Evolutionary conservation across 2,329 filamentous ascomycete species (phyloP), one percentile per base, ranked within the genome.

Genomic region (Metarhizium robertsii): DNA sequence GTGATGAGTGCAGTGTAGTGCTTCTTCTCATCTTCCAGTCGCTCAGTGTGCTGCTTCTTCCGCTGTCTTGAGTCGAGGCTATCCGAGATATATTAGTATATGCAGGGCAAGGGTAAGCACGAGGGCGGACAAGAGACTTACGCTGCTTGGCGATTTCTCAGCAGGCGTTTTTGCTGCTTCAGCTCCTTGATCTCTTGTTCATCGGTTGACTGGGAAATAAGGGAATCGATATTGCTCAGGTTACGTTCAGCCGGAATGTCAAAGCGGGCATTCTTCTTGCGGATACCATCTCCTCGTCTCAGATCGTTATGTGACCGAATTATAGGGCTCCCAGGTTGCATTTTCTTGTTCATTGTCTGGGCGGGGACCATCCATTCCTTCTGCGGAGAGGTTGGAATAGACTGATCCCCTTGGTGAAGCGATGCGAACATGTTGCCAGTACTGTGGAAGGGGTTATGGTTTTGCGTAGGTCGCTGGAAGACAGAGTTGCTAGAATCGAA

Each of bases 251-350:
- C 85, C 10, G 94, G 94, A 62, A 99, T 99, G 67, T 97, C 92
- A 72, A 97, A 96, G 62, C 92, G 88, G 61, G 92, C 91, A 67
- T 97, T 99, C 87, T 97, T 97, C 85, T 99, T 99, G 66, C 94
- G 84, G 71, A 97, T 95, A 59, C 94, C 90, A 64, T 95, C 91
- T 55, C 90, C 85, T 63, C 89, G 82, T 59, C 84, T 80, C 70
- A 89, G 77, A 55, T 92, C 86, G 59, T 91, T 90, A 74, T 88
- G 87, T 63, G 81, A 87, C 67, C 84, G 83, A 71, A 87, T 81
- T 55, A 81, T 77, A 32, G 88, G 83, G 71, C 83, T 92, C 67
- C 81, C 81, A 46, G 84, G 80, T 38, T 74, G 79, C 78, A 87
- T 84, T 63, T 81, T 78, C 73, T 84, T 84, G 58, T 73, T 72